These are phyloP conservation scores for Pseudisothecium myosuroides DNA, from an alignment of 225 moss, liverwort and hornwort genomes.

Conservation along the genomic window DNA sequence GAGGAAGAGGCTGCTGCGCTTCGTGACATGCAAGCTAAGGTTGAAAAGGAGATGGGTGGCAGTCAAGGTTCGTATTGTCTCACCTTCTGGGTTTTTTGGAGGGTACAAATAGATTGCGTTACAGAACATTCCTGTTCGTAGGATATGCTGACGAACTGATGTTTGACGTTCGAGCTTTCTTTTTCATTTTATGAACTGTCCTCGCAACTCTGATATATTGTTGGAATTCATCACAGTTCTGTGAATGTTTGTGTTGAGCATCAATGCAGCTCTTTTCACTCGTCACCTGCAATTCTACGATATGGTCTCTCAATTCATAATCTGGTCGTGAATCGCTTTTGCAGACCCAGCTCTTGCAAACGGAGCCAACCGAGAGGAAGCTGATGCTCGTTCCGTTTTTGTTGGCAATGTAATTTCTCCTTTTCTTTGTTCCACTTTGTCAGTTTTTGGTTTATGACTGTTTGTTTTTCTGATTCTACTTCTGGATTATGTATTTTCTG, in stretches of 20 bases:
- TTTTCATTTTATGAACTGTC: too few relatives aligned
- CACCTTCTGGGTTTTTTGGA: background rate
- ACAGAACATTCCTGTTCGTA: background rate
- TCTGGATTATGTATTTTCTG: background rate
- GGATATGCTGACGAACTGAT: background rate
- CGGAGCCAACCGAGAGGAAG: constrained; percentile 84
- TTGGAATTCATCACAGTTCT: background rate
- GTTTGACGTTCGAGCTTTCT: background rate
- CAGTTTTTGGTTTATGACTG: background rate
- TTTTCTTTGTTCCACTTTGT: background rate
- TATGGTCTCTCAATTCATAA: background rate
- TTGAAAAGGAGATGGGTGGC: constrained; percentile 45
- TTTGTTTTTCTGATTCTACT: background rate
- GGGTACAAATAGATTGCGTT: background rate
- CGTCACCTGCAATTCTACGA: background rate
- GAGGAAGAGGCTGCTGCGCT: constrained; percentile 36
- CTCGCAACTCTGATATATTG: background rate
- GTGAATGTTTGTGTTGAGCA: background rate
- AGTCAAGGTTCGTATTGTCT: constrained; percentile 22
- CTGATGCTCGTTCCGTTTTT: constrained; percentile 90
- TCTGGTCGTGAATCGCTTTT: background rate
- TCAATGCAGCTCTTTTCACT: background rate
- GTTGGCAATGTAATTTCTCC: constrained; percentile 63
- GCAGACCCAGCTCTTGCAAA: constrained; percentile 74
- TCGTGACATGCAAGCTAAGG: constrained; percentile 36